phyloP scores from a whole-genome alignment of 305 asterid species.

The Fraxinus angustifolia region DNA sequence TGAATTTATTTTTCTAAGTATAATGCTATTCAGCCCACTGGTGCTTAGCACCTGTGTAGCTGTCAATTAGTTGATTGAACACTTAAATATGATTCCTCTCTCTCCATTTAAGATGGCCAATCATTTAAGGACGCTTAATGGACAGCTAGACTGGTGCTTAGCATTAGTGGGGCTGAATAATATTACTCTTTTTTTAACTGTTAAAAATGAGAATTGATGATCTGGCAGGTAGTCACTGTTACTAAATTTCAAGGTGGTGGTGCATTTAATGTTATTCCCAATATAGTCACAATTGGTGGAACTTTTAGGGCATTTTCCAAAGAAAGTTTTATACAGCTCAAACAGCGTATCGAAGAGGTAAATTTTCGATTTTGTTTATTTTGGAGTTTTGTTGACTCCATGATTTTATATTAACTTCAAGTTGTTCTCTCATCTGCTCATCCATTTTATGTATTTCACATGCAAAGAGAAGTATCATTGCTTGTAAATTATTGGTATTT shows the following conservation, averaged over 20 bases:
- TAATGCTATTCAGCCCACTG: not conserved
- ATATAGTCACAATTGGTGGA: slow-evolving; percentile 58
- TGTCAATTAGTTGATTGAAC: not conserved
- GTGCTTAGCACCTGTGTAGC: not conserved
- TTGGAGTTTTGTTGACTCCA: not conserved
- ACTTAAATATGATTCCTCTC: not conserved
- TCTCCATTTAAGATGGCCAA: not conserved
- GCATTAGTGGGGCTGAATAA: not conserved
- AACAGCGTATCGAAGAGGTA: slow-evolving; percentile 61
- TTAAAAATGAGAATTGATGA: not conserved
- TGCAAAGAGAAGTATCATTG: not conserved
- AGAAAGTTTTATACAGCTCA: slow-evolving; percentile 45
- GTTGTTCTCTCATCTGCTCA: not conserved
- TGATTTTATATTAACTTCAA: not conserved
- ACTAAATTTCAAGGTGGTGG: slow-evolving; percentile 56
- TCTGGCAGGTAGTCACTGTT: slow-evolving; percentile 56
- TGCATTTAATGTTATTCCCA: slow-evolving; percentile 65
- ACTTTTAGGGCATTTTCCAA: slow-evolving; percentile 67
- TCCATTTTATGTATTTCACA: not conserved
- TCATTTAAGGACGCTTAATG: not conserved
- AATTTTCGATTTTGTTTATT: not conserved
- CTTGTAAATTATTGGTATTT: not conserved
- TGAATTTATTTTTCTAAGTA: not conserved
- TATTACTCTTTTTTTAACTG: not conserved
- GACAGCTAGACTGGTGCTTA: not conserved